Evolutionary conservation across 495 filamentous ascomycete species (phyloP), one percentile per base, ranked within the genome.

Genomic region (Lepraria neglecta): DNA sequence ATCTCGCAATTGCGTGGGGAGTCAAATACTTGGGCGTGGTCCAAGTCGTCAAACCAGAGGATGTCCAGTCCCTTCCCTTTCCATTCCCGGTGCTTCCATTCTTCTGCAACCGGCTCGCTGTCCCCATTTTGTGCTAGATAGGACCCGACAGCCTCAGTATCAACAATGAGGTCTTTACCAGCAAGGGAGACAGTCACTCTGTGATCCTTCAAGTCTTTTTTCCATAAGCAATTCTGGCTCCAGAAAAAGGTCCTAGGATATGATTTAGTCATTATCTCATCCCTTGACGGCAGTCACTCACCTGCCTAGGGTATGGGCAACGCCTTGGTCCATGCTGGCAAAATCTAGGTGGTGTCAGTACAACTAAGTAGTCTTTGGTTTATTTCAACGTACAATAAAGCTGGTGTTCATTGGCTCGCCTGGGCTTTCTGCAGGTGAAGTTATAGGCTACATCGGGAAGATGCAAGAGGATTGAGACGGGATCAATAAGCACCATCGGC

Each of bases 21-120:
- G 63, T 88, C 85, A 69, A 88, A 89, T 14, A 84, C 76, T 64
- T 89, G 83, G 24, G 84, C 85, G 71, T 90, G 87, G 68, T 90
- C 85, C 44, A 86, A 66, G 14, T 76, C 72, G 11, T 77, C 72
- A 63, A 79, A 87, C 84, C 84, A 88, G 1, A 86, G 45, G 10
- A 87, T 71, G 64, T 87, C 80, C 35, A 86, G 65, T 7, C 80
- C 84, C 19, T 74, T 66, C 3, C 77, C 77, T 52, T 64, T 75
- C 75, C 77, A 78, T 46, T 70, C 33, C n/a, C 63, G 60, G 45
- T 64, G 54, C 67, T 79, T 80, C 78, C 77, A 81, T 17, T 58
- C 63, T 15, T 42, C 64, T 28, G 42, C 31, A 27, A 21, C 27
- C 21, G 17, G 43, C 33, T 38, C 14, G 46, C 40, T 30, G 33